A percentile compares a stretch with the other conserved stretches of the same genome.
These are phyloP conservation scores for Eruca vesicaria DNA, from an alignment of 441 rosid species.

Conservation along the genomic window DNA sequence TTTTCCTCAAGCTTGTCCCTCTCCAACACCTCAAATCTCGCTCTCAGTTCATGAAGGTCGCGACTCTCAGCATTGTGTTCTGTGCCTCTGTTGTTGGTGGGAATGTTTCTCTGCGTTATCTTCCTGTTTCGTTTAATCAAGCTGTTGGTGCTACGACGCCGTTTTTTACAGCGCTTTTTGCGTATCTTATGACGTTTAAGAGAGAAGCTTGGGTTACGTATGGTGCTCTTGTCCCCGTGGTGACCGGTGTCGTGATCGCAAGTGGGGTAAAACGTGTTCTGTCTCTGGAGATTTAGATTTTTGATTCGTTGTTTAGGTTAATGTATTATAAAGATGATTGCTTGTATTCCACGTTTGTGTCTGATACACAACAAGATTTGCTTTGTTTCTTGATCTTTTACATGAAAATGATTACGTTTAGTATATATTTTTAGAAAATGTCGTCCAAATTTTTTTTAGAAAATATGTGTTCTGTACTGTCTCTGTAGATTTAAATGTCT, in stretches of 20 bases:
- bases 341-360: background rate
- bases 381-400: background rate
- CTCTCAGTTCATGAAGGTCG: slow-evolving; percentile 69
- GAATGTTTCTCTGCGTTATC: slow-evolving; percentile 74
- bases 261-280: slow-evolving; percentile 58
- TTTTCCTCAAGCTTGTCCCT: slow-evolving; percentile 78
- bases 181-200: slow-evolving; percentile 79
- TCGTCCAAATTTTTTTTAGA: too few species aligned
- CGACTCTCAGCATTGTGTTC: slow-evolving; percentile 81
- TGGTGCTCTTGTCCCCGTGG: slow-evolving; percentile 79
- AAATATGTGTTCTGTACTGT: too few species aligned
- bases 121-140: slow-evolving; percentile 91
- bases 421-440: too few species aligned
- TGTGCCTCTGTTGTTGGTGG: slow-evolving; percentile 93
- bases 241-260: slow-evolving; percentile 81
- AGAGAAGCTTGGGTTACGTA: slow-evolving; percentile 94
- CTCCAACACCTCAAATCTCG: slow-evolving; percentile 75
- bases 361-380: background rate
- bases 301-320: background rate
- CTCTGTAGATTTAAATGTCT: too few species aligned
- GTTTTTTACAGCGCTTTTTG: slow-evolving; percentile 85
- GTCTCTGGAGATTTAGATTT: background rate
- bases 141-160: slow-evolving; percentile 97
- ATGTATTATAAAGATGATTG: background rate
- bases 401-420: background rate